Evolutionary conservation across 177 flowering plant species (phyloP), one percentile per base, ranked within the genome.

Genomic region (Vitis hybrid): DNA sequence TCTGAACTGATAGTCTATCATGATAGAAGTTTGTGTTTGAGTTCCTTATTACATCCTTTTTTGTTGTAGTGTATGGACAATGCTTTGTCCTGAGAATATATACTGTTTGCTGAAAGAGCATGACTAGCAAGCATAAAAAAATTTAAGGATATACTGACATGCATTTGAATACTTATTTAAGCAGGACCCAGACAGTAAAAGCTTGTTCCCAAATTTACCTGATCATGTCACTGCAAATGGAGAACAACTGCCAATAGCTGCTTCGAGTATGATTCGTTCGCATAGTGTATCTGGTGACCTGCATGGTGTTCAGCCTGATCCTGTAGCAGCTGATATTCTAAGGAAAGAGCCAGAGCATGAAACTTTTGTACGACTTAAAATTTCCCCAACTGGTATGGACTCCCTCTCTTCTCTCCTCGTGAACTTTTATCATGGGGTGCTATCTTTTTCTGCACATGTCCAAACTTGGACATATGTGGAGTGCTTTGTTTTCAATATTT

Each of bases 331-430:
- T 74, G 98, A 96, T 81, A 93, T 96, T 75, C 82, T 96, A 1
- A 82, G 98, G 77, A 96, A 93, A 84, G 98, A 92, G 69, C 99
- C 99, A 33, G 99, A 96, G 84, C 99, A 96, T 11, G 99, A 96
- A 82, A 90, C 84, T 68, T 96, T 96, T 85, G 89, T 85, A 7
- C 86, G 94, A n/a, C 84, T 96, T 70, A 86, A 75, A 68, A 84
- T 93, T 67, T 62, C 87, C 10, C 98, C 95, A 59, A 73, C 26
- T 65, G 97, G 99, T 96, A 89, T 62, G 63, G 20, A 15, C 62
- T 66, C 22, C 22, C 22, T 20, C 22, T 20, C 39, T 1, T 49
- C 16, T 18, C 20, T 57, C 22, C 1, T 13, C 57, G 22, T 31
- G 2, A 13, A 51, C n/a, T 22, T 19, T 51, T 52, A 29, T 51